Conservation (phyloP, 257 asterid genomes). For the Fraxinus excelsior region DNA sequence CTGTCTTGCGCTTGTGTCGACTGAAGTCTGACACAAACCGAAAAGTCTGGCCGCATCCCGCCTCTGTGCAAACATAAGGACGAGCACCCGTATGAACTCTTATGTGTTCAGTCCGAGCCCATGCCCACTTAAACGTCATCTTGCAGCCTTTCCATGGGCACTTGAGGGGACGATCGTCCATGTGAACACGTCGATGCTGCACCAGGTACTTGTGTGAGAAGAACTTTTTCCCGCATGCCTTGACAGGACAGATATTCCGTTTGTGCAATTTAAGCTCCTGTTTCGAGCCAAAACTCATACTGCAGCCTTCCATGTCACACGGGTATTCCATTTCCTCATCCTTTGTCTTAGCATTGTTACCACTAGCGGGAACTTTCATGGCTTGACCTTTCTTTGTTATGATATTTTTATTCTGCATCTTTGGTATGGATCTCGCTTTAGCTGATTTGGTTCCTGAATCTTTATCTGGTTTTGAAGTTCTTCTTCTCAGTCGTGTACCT, state of each 20-base stretch:
- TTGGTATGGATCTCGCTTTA: conserved; percentile 40
- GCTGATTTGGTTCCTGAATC: conserved; percentile 36
- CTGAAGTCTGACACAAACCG: conserved; percentile 98
- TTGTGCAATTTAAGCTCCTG: conserved; percentile 80
- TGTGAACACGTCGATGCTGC: conserved; percentile 95
- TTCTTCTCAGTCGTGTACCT: conserved; percentile 81
- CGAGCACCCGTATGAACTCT: conserved; percentile 98
- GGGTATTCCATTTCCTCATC: conserved; percentile 62
- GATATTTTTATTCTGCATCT: conserved; percentile 45
- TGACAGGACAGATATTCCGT: conserved; percentile 76
- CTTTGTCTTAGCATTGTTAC: conserved; percentile 38
- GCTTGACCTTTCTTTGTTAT: conserved; percentile 43
- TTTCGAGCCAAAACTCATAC: conserved; percentile 75
- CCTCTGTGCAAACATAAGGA: conserved; percentile 78
- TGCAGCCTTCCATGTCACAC: conserved; percentile 90
- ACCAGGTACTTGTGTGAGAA: conserved; percentile 93
- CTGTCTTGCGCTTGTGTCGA: conserved; percentile 98
- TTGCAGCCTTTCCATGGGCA: conserved; percentile 99
- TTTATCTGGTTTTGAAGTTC: conserved; percentile 49
- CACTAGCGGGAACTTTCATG: conserved; percentile 26
- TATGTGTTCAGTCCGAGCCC: conserved; percentile 98
- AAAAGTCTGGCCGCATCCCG: conserved; percentile 93
- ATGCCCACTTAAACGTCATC: conserved; percentile 99
- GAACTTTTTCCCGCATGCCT: conserved; percentile 95
- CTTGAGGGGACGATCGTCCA: conserved; percentile 96